These are phyloP conservation scores for Colletotrichum sp. DNA, from an alignment of 2,329 filamentous ascomycete genomes.

Conservation along the genomic window DNA sequence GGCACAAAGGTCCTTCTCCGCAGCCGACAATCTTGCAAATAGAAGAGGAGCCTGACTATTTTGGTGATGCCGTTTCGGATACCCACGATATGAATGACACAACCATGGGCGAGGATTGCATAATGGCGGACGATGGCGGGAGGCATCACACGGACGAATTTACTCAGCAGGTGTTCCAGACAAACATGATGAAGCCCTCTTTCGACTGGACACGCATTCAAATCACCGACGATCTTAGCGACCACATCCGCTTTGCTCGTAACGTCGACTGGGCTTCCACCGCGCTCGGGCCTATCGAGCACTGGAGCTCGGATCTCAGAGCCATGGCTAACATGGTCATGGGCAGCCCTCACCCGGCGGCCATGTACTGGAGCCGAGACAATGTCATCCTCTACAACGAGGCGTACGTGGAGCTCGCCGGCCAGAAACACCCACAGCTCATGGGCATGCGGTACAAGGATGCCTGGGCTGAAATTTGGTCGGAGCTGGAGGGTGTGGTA, in stretches of 20 bases:
- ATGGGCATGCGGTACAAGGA: slow-evolving; percentile 76
- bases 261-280: slow-evolving; percentile 77
- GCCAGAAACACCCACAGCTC: slow-evolving; percentile 75
- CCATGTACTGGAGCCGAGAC: slow-evolving; percentile 81
- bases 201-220: slow-evolving; percentile 86
- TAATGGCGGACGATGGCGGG: slow-evolving; percentile 29
- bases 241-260: slow-evolving; percentile 76
- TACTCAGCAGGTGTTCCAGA: slow-evolving; percentile 44
- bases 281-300: slow-evolving; percentile 75
- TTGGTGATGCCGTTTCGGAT: slow-evolving; percentile 35
- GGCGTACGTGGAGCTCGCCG: slow-evolving; percentile 73
- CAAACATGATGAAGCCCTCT: slow-evolving; percentile 49
- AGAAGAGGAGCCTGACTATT: slow-evolving; percentile 46
- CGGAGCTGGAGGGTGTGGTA: slow-evolving; percentile 72
- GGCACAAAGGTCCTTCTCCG: slow-evolving; percentile 40
- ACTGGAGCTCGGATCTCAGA: slow-evolving; percentile 72
- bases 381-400: slow-evolving; percentile 75
- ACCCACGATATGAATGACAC: slow-evolving; percentile 19
- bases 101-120: slow-evolving; percentile 25
- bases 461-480: slow-evolving; percentile 79
- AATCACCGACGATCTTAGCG: slow-evolving; percentile 64
- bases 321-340: slow-evolving; percentile 84
- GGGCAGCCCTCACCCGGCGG: slow-evolving; percentile 76
- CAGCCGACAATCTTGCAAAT: slow-evolving; percentile 36
- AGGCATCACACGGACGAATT: slow-evolving; percentile 45